These are phyloP conservation scores for Erodium maritimum DNA, from an alignment of 345 rosid genomes.

Conservation along the genomic window DNA sequence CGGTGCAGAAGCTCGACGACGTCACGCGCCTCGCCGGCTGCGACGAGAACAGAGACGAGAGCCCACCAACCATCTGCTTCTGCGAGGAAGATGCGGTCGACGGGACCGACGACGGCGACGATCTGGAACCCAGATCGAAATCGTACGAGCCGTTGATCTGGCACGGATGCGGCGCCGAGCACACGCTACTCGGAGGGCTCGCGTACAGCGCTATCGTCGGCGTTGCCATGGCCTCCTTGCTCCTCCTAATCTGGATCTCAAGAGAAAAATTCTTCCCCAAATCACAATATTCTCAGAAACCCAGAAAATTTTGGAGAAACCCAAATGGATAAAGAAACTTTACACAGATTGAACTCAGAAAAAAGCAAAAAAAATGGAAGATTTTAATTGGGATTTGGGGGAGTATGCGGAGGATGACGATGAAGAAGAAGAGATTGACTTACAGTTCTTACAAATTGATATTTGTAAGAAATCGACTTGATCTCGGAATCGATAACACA, in stretches of 20 bases:
- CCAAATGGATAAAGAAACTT: not conserved
- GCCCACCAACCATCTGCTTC: slow-evolving; percentile 61
- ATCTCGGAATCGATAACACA: not conserved
- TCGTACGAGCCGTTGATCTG: slow-evolving; percentile 25
- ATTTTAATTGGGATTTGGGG: too few relatives aligned
- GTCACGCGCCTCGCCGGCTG: slow-evolving; percentile 30
- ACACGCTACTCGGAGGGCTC: slow-evolving; percentile 71
- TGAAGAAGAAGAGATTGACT: not conserved
- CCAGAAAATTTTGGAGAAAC: not conserved
- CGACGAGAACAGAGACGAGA: slow-evolving; percentile 67
- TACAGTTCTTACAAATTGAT: not conserved
- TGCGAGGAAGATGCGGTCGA: slow-evolving; percentile 40
- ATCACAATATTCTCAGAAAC: not conserved
- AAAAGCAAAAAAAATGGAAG: too few relatives aligned
- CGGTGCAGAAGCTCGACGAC: too few relatives aligned
- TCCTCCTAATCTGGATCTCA: not conserved
- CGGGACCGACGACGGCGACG: too few relatives aligned
- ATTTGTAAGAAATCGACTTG: not conserved
- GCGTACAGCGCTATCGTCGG: slow-evolving; percentile 76
- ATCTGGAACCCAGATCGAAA: slow-evolving; percentile 56
- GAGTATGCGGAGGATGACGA: too few relatives aligned
- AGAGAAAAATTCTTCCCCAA: not conserved
- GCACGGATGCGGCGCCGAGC: slow-evolving; percentile 39
- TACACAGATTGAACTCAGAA: too few relatives aligned
- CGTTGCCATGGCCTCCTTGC: slow-evolving; percentile 59